Evolutionary conservation across 441 rosid species (phyloP), one percentile per base, ranked within the genome.

Genomic region (Adansonia rubrostipa): DNA sequence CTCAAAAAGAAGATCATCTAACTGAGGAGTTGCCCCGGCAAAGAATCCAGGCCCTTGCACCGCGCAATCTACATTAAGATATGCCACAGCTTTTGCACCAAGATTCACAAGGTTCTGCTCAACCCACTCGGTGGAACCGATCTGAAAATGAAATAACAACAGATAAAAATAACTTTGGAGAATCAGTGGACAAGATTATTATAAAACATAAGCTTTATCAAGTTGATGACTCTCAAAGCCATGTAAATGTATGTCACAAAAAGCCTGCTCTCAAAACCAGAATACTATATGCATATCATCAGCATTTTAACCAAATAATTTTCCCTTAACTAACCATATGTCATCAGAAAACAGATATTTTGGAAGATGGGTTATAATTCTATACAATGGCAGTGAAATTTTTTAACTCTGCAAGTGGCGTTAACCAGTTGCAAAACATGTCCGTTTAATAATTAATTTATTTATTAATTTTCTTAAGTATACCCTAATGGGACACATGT

Each of bases 51-150:
- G 87, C 60, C 99, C 99, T 91, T 96, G 99, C 85, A 92, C 99
- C 0, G 99, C 98, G 67, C 99, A 93, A 82, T 96, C 98, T 15
- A 93, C 97, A 76, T 96, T 96, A 71, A 96, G 91, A 70, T 96
- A 96, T 14, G 98, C 97, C 74, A 93, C 93, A 47, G 92, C 97
- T 88, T 89, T 93, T 66, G 94, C 90, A 73, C 94, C 91, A 80
- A 93, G 83, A 88, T 89, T 93, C 53, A 89, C 77, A 65, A 93
- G 82, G 82, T 93, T 95, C 77, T 91, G 93, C 82, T 95, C 99
- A 83, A 93, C 91, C 99, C 99, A 95, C 86, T 95, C 99, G 0
- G 98, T 93, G 66, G 99, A 95, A 77, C 99, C 99, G 76, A 87
- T 80, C 93, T 91, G 78, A 81, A 76, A 67, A 62, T 22, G 69